phyloP scores from a whole-genome alignment of 805 yeast genomes.

The Metschnikowia lochheadii region DNA sequence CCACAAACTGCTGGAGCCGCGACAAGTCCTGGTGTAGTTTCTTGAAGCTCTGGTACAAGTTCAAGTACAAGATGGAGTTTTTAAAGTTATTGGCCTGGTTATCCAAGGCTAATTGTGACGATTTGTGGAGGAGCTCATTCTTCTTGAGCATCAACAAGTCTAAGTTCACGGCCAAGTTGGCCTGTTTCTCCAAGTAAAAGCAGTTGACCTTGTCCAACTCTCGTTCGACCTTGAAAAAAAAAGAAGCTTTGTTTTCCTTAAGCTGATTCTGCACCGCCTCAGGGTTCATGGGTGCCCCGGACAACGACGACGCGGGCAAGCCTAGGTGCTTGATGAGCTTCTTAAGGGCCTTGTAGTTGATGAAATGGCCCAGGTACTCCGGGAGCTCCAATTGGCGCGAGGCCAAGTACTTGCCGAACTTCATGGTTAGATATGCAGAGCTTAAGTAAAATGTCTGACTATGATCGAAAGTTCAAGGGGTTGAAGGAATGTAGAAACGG shows the following conservation, averaged over 20 bases:
- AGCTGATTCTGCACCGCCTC: slow-evolving; percentile 41
- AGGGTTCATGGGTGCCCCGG: slow-evolving; percentile 18
- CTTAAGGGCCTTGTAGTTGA: slow-evolving; percentile 89
- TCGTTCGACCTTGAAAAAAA: slow-evolving; percentile 85
- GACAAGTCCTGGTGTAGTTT: slow-evolving; percentile 86
- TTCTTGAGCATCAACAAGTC: slow-evolving; percentile 75
- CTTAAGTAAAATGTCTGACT: no score
- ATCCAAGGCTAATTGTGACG: slow-evolving; percentile 15
- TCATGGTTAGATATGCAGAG: slow-evolving; percentile 39
- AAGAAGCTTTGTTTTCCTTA: slow-evolving; percentile 87
- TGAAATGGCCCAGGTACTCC: slow-evolving; percentile 89
- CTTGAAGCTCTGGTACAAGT: slow-evolving; percentile 83
- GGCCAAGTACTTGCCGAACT: slow-evolving; percentile 93
- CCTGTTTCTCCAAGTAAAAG: slow-evolving; percentile 88
- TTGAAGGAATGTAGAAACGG: neutral
- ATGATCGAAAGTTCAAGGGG: no score
- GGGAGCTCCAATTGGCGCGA: slow-evolving; percentile 92
- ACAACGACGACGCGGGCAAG: slow-evolving; percentile 29
- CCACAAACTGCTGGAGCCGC: slow-evolving; percentile 88
- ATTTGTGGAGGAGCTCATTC: slow-evolving; percentile 40
- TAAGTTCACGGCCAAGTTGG: slow-evolving; percentile 74
- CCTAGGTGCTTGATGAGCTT: slow-evolving; percentile 85
- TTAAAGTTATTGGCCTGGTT: slow-evolving; percentile 38
- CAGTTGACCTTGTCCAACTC: slow-evolving; percentile 92
- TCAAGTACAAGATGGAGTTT: slow-evolving; percentile 72